Conservation (phyloP, 768 basidiomycete genomes). For the Macrolepiota albuminosa region DNA sequence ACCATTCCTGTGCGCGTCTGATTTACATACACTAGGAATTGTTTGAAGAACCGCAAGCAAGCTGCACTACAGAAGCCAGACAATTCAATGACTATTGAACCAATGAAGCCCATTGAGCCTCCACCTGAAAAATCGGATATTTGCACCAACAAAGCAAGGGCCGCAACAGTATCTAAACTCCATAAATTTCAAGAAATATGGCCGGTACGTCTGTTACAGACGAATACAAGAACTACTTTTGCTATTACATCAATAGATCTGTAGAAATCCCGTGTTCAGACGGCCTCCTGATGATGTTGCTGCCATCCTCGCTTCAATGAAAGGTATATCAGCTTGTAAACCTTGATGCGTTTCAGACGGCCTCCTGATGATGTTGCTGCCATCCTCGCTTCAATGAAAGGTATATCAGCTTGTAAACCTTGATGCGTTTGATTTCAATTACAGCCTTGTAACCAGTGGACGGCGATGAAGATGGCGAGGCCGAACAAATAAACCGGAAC, state of each 20-base stretch:
- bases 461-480: not conserved
- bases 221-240: not conserved
- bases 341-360: slow-evolving; percentile 1
- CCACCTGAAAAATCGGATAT: not conserved
- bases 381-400: slow-evolving; percentile 13
- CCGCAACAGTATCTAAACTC: not conserved
- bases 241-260: slow-evolving; percentile 2
- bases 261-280: slow-evolving; percentile 3
- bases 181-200: not conserved
- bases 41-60: slow-evolving; percentile 42
- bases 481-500: not conserved
- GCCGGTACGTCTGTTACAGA: slow-evolving; percentile 1
- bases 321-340: slow-evolving; percentile 2
- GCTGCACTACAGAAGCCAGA: slow-evolving; percentile 13
- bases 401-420: not conserved
- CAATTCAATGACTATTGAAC: not conserved
- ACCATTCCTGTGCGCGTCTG: not conserved
- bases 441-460: slow-evolving; percentile 2
- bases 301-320: slow-evolving; percentile 12
- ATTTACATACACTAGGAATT: slow-evolving; percentile 26
- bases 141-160: not conserved
- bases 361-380: slow-evolving; percentile 10
- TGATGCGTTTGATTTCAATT: not conserved
- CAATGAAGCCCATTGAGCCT: not conserved
- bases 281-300: slow-evolving; percentile 11